Evolutionary conservation across 257 asterid genomes (phyloP).

Genomic region (Cynanchum wilfordii): DNA sequence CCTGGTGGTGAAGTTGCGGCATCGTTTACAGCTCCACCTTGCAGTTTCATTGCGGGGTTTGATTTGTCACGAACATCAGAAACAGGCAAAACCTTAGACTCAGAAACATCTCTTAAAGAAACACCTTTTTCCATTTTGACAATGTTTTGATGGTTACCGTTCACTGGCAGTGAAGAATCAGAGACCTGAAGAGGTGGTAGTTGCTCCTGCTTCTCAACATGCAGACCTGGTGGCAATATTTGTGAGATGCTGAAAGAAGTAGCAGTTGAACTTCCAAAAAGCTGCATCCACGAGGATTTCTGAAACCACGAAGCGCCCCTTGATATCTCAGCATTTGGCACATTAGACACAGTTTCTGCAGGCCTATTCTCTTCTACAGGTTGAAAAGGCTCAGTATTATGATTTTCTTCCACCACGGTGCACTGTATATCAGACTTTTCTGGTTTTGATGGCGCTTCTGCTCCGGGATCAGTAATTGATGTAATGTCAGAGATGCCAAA

Average conservation of each 20-base stretch:
- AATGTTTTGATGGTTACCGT: slow-evolving; percentile 6
- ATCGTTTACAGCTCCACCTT: slow-evolving; percentile 17
- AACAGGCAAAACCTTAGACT: neutral
- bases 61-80: slow-evolving; percentile 14
- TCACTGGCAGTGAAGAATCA: slow-evolving; percentile 15
- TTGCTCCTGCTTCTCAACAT: slow-evolving; percentile 34
- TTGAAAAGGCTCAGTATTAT: slow-evolving; percentile 12
- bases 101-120: slow-evolving; percentile 11
- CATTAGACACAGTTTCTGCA: slow-evolving; percentile 25
- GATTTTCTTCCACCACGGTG: slow-evolving; percentile 17
- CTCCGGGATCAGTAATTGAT: slow-evolving; percentile 24
- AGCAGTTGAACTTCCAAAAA: slow-evolving; percentile 41
- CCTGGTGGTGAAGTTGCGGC: slow-evolving; percentile 13
- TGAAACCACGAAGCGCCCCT: slow-evolving; percentile 53
- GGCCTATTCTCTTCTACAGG: slow-evolving; percentile 20
- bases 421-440: slow-evolving; percentile 18
- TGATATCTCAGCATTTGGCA: slow-evolving; percentile 26
- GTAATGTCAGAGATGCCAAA: slow-evolving; percentile 46
- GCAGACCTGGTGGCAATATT: slow-evolving; percentile 47
- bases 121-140: slow-evolving; percentile 10
- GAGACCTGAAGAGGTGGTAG: slow-evolving; percentile 16
- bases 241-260: slow-evolving; percentile 65
- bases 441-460: slow-evolving; percentile 24
- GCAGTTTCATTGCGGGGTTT: slow-evolving; percentile 14
- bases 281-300: slow-evolving; percentile 65